Base-by-base conservation (phyloP, 495 filamentous ascomycete genomes). In the Penicillium daleae region DNA sequence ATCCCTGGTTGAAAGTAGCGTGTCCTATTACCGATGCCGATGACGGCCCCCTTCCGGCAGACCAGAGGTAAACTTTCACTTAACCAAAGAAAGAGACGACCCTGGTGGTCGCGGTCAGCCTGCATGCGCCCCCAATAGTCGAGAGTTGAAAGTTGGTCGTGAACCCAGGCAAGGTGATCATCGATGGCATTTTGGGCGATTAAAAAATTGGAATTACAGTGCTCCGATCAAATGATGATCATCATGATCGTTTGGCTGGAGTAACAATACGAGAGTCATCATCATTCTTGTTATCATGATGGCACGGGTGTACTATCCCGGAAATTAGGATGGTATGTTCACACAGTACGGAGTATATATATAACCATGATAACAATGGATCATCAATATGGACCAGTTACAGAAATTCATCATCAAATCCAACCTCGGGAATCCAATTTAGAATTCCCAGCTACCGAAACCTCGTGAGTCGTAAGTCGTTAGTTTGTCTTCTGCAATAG, bases 51-150 rank as follows among this genome's bases (percentile, higher is more conserved):
- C 3, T 46, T 22, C 42, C 42, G 9, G 19, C 4, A 4, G 19
- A 4, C 17, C 9, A 9, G 9, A 8, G 7, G 19, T 46, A 13
- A 22, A 46, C 42, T 22, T 21, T 46, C 21, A 13, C 2, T 19
- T 6, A 42, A 42, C 39, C n/a, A n/a, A 8, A n/a, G n/a, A n/a
- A n/a, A n/a, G n/a, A n/a, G n/a, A 73, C 55, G 51, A 63, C 57
- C 56, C 54, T 65, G 27, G 60, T 55, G 37, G 64, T 62, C 60
- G 63, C 64, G 63, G 66, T 68, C 60, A 61, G 59, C 40, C 62
- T 71, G 71, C 71, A 70, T 67, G 62, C 66, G 56, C 46, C 63
- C 65, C 40, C 19, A 72, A 70, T 66, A 69, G 65, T 66, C 60
- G 51, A 70, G 59, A 64, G 56, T 15, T 67, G 50, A 65, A 69